A percentile compares a stretch with the other conserved stretches of the same genome.
phyloP scores from a whole-genome alignment of 2,329 filamentous ascomycete species.

The Chrysosporium keratinophilum region DNA sequence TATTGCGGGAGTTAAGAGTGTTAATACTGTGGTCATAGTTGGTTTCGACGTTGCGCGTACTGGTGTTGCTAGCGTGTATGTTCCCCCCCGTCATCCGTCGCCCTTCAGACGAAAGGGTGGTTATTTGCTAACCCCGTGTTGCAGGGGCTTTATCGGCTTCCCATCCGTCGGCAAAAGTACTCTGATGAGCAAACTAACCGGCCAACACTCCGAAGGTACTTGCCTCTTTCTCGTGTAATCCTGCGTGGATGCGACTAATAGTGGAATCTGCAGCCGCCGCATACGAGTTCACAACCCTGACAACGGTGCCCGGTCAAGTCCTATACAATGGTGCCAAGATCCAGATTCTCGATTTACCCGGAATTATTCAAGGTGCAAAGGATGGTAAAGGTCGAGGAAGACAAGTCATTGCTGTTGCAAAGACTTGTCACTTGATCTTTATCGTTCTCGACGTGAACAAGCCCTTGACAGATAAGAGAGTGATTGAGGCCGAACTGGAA shows the following conservation, averaged over 20 bases:
- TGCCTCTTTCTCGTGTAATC: background rate
- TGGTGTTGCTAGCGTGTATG: conserved; percentile 79
- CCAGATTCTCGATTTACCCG: conserved; percentile 95
- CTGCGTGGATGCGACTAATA: conserved; percentile 5
- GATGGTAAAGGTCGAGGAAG: conserved; percentile 95
- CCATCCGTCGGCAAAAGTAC: conserved; percentile 98
- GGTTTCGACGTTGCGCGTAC: conserved; percentile 98
- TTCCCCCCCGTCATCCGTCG: conserved; percentile 20
- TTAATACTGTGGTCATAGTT: conserved; percentile 32
- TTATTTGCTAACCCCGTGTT: background rate
- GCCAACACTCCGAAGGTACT: conserved; percentile 78
- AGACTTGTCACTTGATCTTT: conserved; percentile 97
- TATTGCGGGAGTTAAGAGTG: conserved; percentile 1
- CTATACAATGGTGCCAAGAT: conserved; percentile 94
- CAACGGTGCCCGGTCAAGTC: conserved; percentile 92
- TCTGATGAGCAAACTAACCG: conserved; percentile 86
- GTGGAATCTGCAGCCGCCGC: conserved; percentile 53
- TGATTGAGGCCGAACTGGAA: conserved; percentile 91
- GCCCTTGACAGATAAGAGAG: conserved; percentile 86
- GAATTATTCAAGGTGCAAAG: conserved; percentile 98
- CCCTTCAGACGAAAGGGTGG: background rate
- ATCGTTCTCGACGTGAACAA: conserved; percentile 99
- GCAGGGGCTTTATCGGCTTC: conserved; percentile 82
- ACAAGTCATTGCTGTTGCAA: conserved; percentile 96
- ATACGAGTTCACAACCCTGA: conserved; percentile 97